Conservation (phyloP, 306 rosid species). For the Fragaria nilgerrensis region DNA sequence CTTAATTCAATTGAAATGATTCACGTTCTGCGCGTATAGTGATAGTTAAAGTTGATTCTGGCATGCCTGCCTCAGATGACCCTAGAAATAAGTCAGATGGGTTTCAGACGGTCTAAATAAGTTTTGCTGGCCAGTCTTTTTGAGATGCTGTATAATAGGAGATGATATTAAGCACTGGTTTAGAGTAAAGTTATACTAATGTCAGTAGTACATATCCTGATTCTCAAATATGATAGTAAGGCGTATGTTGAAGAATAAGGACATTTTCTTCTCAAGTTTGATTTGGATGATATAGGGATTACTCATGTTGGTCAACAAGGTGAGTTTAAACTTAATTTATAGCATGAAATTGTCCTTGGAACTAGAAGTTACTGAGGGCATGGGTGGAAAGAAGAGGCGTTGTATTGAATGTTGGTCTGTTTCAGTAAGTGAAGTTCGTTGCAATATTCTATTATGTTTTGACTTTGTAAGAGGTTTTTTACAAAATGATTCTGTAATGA, state of each 20-base stretch:
- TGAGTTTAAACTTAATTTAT: not conserved
- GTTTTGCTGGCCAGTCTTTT: not conserved
- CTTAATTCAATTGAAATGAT: not conserved
- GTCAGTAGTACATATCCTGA: not conserved
- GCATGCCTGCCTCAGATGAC: not conserved
- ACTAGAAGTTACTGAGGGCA: slow-evolving; percentile 5
- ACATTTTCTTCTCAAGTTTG: not conserved
- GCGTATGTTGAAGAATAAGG: not conserved
- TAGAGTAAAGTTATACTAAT: not conserved
- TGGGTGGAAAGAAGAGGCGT: not conserved
- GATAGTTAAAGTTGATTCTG: not conserved
- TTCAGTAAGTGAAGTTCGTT: not conserved
- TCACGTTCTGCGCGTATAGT: not conserved
- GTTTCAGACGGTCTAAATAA: not conserved
- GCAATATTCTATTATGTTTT: not conserved
- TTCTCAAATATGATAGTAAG: slow-evolving; percentile 1
- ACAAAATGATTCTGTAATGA: not conserved
- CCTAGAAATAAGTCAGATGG: not conserved
- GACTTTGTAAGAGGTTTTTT: not conserved
- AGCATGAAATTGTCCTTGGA: not conserved
- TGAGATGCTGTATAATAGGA: not conserved
- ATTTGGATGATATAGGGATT: not conserved
- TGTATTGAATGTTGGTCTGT: not conserved
- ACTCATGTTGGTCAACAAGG: not conserved
- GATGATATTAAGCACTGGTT: not conserved